Conservation (phyloP, 768 basidiomycete genomes). For the Rossbeevera mucosa region DNA sequence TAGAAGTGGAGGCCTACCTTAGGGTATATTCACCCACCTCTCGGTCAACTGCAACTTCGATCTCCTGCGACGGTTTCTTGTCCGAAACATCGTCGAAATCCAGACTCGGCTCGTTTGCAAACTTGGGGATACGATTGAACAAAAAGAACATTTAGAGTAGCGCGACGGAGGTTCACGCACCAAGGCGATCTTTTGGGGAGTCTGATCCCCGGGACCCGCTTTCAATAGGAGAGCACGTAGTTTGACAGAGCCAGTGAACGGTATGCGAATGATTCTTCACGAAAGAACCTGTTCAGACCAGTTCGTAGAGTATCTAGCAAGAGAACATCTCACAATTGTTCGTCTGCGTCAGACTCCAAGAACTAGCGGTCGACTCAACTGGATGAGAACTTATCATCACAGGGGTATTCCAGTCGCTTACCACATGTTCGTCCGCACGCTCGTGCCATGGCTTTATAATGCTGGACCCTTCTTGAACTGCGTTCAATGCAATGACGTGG, state of each 20-base stretch:
- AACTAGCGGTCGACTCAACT: conserved; percentile 43
- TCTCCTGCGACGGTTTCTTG: conserved; percentile 63
- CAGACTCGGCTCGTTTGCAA: conserved; percentile 67
- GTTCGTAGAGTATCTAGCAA: not conserved
- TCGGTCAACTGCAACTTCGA: conserved; percentile 61
- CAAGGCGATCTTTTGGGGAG: conserved; percentile 65
- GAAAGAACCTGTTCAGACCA: conserved; percentile 4
- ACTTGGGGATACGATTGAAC: conserved; percentile 41
- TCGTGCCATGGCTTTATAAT: conserved; percentile 88
- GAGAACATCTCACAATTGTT: conserved; percentile 62
- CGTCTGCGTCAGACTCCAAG: conserved; percentile 87
- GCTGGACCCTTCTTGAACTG: conserved; percentile 42
- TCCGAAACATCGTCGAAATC: conserved; percentile 76
- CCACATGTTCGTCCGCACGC: conserved; percentile 64
- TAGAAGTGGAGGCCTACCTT: conserved; percentile 45
- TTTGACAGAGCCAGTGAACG: conserved; percentile 85
- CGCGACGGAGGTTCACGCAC: conserved; percentile 39
- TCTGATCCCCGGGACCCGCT: conserved; percentile 74
- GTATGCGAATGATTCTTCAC: conserved; percentile 74
- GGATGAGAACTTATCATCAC: not conserved
- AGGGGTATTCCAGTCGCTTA: conserved; percentile 31
- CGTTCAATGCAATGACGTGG: conserved; percentile 81
- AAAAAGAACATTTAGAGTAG: not conserved
- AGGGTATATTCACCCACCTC: conserved; percentile 84
- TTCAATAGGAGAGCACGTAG: conserved; percentile 80